These are phyloP conservation scores for Kuraishia borneana DNA, from an alignment of 805 yeast genomes.

Conservation along the genomic window DNA sequence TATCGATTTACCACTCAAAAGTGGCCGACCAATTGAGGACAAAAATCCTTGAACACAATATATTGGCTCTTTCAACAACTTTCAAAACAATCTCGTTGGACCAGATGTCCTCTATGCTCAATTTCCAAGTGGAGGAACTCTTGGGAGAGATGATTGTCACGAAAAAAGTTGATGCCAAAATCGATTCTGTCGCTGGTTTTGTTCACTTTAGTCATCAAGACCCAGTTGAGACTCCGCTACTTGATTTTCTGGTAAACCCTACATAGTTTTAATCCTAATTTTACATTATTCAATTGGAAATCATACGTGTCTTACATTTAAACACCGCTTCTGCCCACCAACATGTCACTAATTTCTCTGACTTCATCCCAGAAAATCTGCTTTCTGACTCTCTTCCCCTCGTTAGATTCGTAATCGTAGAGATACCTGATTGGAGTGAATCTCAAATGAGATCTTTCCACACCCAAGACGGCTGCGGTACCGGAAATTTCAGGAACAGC, in stretches of 20 bases:
- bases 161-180: constrained; percentile 11
- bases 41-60: constrained; percentile 9
- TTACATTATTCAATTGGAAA: too few species aligned
- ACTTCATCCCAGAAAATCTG: constrained; percentile 70
- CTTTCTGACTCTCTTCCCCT: constrained; percentile 79
- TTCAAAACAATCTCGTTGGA: constrained; percentile 10
- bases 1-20: too few species aligned
- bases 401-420: constrained; percentile 81
- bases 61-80: constrained; percentile 10
- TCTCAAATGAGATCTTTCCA: constrained; percentile 62
- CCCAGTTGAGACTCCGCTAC: neutral
- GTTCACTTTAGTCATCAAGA: constrained; percentile 7
- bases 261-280: too few species aligned
- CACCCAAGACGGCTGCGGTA: constrained; percentile 79
- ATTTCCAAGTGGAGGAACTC: constrained; percentile 5
- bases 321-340: constrained; percentile 51
- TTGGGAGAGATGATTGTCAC: constrained; percentile 10
- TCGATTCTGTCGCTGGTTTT: constrained; percentile 11
- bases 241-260: too few species aligned
- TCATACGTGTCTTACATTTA: too few species aligned
- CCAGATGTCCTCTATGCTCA: constrained; percentile 7
- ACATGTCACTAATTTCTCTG: constrained; percentile 71
- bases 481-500: constrained; percentile 16
- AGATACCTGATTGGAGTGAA: constrained; percentile 67
- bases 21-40: too few species aligned